phyloP scores from a whole-genome alignment of 2,329 filamentous ascomycete species.

The Xylariomycetidae sp. region DNA sequence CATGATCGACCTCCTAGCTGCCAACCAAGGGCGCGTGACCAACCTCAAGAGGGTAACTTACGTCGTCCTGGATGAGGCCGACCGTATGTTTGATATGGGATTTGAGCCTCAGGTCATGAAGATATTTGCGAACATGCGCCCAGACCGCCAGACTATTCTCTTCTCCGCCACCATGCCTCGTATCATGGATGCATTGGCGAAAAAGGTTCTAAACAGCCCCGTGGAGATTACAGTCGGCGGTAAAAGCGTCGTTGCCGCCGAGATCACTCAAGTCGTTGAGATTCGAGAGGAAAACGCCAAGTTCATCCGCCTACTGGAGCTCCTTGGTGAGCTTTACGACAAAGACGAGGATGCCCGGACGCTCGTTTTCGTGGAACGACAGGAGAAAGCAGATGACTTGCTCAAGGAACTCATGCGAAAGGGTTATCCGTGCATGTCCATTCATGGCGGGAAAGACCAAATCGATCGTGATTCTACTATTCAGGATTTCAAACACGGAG shows the following conservation, averaged over 20 bases:
- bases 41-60: constrained; percentile 87
- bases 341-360: constrained; percentile 84
- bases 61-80: constrained; percentile 92
- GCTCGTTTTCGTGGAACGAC: constrained; percentile 85
- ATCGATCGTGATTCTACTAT: constrained; percentile 90
- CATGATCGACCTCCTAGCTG: constrained; percentile 89
- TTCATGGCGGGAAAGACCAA: constrained; percentile 91
- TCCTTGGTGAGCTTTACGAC: constrained; percentile 81
- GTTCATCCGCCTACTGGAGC: constrained; percentile 74
- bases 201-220: constrained; percentile 79
- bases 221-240: constrained; percentile 92
- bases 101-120: constrained; percentile 98
- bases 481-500: constrained; percentile 85
- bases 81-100: constrained; percentile 99
- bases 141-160: constrained; percentile 86
- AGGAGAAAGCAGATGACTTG: constrained; percentile 80
- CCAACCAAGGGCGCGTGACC: constrained; percentile 90
- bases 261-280: constrained; percentile 90
- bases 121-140: constrained; percentile 85
- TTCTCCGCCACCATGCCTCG: constrained; percentile 96
- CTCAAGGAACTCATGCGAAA: constrained; percentile 74
- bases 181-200: constrained; percentile 84
- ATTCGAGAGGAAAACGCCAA: constrained; percentile 77
- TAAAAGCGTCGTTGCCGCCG: constrained; percentile 77
- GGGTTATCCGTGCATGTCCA: constrained; percentile 86